Base-by-base conservation (phyloP, 208 protist species). In the Trypanosoma avium region DNA sequence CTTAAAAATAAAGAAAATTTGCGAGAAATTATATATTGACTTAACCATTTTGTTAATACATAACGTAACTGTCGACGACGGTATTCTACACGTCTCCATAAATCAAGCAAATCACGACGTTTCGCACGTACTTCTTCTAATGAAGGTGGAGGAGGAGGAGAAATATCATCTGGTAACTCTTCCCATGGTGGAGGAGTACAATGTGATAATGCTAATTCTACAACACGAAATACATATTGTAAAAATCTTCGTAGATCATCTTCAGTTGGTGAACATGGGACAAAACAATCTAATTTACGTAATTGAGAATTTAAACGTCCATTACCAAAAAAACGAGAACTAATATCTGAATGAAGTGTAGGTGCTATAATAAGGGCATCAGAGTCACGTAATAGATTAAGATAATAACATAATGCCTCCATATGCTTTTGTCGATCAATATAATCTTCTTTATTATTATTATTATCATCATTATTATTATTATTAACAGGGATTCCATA, bases 41-140 rank as follows among this genome's bases (percentile, higher is more conserved):
- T 58, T 26, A 93, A 61, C 84, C 86, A 95, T 65, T 84, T 82
- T 24, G 76, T 68, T 50, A 95, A 47, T 4, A 93, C 81, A 64
- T 95, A 82, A 1, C 86, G 86, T 49, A 95, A 77, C 67, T 95
- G 89, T 46, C 84, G 69, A 3, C 89, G 78, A 30, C 85, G 79
- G 68, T 93, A 89, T 57, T 92, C 84, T 8, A 95, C 82, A 43
- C 77, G 77, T 24, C 82, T 72, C 86, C 86, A 93, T 7, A 88
- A 64, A 5, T 57, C 67, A 21, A 81, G 46, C 27, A 68, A 61
- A 22, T 21, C 24, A 57, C 52, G 57, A 9, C 58, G 63, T 21
- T 45, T 32, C n/a, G 50, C 56, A 43, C 50, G 61, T n/a, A 70
- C 56, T 22, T 67, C 30, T 35, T 70, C 64, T 5, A 43, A 40